Evolutionary conservation across 495 filamentous ascomycete genomes (phyloP), one percentile per base, ranked within the genome.

Genomic region (Articulospora tetracladia): DNA sequence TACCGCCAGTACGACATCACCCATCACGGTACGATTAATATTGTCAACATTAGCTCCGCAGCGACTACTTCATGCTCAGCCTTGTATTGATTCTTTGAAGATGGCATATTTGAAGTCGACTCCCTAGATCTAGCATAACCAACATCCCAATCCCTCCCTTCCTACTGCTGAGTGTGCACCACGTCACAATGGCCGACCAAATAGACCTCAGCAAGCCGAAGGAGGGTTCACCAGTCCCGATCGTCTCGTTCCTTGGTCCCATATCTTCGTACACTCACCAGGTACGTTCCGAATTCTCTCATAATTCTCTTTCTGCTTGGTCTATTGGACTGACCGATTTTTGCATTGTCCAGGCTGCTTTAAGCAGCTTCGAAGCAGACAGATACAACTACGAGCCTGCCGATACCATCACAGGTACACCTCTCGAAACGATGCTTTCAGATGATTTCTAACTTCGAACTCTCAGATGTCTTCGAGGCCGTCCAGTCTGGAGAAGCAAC

Each of bases 231-330:
- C 17, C 15, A n/a, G 17, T 44, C 19, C 73, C 69, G 11, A 61
- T 70, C 8, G 89, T 96, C 24, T 87, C 89, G 34, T 98, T 88
- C 69, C 73, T 98, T n/a, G 93, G 93, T 19, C 93, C 93, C 12
- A 64, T 77, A 19, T 83, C 89, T 3, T 93, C 92, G 11, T 96
- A 95, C 73, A 93, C 94, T 11, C 93, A 98, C 72, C 93, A 97
- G 84, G 93, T 95, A 80, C 34, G 34, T 24, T 55, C 54, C 28
- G 27, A 24, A 46, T 23, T 53, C 57, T n/a, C 36, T 19, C 22
- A 23, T 22, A 48, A 44, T 4, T 3, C 3, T 17, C 39, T 44
- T 44, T n/a, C 11, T 44, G 28, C 61, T n/a, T 59, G 49, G 47
- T 25, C 48, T 36, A 61, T 63, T 61, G 46, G 53, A 53, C 62